Percentiles rank a stretch among this genome's conserved stretches.
Evolutionary conservation across 768 basidiomycete species (phyloP).

Genomic region (Pleurotus eryngii): DNA sequence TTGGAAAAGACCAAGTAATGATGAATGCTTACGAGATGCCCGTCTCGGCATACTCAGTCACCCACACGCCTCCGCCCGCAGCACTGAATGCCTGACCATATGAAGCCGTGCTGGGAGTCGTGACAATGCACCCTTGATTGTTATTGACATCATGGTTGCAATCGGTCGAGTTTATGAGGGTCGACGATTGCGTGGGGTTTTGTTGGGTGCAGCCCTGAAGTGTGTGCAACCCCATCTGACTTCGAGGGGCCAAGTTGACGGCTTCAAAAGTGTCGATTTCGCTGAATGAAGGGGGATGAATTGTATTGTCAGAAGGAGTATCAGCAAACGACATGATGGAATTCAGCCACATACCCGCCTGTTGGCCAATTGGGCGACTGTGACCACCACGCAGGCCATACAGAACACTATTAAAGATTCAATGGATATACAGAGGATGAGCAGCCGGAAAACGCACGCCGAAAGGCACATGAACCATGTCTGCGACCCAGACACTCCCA

Average conservation of each 20-base stretch:
- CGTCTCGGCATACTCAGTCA: constrained; percentile 66
- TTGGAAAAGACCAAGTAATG: too few species aligned
- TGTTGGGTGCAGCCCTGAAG: constrained; percentile 42
- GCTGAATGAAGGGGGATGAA: constrained; percentile 17
- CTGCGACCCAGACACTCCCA: constrained; percentile 63
- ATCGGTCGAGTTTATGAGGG: constrained; percentile 52
- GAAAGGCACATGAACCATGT: constrained; percentile 63
- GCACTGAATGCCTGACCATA: constrained; percentile 67
- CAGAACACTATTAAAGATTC: constrained; percentile 49
- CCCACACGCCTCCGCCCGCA: constrained; percentile 68
- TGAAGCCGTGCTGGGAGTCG: constrained; percentile 47
- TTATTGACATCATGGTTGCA: constrained; percentile 50
- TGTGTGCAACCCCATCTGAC: constrained; percentile 57
- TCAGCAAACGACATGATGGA: constrained; percentile 1
- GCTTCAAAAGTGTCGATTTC: constrained; percentile 85
- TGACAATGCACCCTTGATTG: constrained; percentile 66
- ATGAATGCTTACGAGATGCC: constrained; percentile 55
- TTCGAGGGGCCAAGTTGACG: constrained; percentile 55
- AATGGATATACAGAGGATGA: not conserved
- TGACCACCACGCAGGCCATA: constrained; percentile 69
- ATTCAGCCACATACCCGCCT: constrained; percentile 41
- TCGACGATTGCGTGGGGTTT: constrained; percentile 44
- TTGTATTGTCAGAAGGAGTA: too few species aligned
- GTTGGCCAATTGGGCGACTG: constrained; percentile 58
- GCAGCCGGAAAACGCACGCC: constrained; percentile 39